These are phyloP conservation scores for Obba rivulosa DNA, from an alignment of 768 basidiomycete genomes.

Conservation along the genomic window DNA sequence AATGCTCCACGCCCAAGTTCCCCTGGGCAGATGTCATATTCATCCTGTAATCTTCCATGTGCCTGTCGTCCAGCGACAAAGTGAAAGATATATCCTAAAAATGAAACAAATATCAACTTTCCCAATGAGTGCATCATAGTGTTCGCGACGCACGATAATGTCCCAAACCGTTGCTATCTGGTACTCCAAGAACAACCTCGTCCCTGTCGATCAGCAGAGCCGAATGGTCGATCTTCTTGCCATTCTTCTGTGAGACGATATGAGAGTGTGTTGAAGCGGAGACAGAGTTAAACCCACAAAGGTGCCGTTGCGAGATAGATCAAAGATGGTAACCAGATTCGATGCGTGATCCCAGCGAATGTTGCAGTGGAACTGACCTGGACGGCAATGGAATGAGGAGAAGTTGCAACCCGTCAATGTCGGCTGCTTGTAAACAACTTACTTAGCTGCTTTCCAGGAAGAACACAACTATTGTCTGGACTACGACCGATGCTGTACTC, in stretches of 20 bases:
- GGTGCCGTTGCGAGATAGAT: slow-evolving; percentile 70
- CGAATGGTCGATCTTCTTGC: slow-evolving; percentile 68
- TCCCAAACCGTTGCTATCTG: slow-evolving; percentile 44
- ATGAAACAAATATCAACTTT: slow-evolving; percentile 1
- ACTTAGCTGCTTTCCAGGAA: slow-evolving; percentile 76
- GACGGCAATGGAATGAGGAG: slow-evolving; percentile 15
- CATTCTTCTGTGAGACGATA: slow-evolving; percentile 50
- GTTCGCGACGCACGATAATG: slow-evolving; percentile 71
- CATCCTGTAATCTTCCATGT: slow-evolving; percentile 62
- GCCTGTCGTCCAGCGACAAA: too few relatives aligned
- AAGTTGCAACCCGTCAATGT: slow-evolving; percentile 23
- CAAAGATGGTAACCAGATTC: slow-evolving; percentile 43
- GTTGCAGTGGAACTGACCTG: slow-evolving; percentile 51
- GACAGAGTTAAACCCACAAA: slow-evolving; percentile 38
- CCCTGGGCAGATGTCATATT: too few relatives aligned
- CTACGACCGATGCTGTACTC: slow-evolving; percentile 56
- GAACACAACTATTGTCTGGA: slow-evolving; percentile 25
- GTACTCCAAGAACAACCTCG: too few relatives aligned
- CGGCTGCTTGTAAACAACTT: slow-evolving; percentile 21
- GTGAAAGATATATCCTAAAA: slow-evolving; percentile 58
- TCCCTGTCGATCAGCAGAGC: slow-evolving; percentile 44
- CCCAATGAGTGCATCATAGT: background rate
- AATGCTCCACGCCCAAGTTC: slow-evolving; percentile 90
- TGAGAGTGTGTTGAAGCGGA: background rate
- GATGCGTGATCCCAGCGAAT: slow-evolving; percentile 51